A percentile compares a stretch with the other conserved stretches of the same genome.
These are phyloP conservation scores for Tetrahymena malaccensis DNA, from an alignment of 73 alveolate genomes.

Conservation along the genomic window DNA sequence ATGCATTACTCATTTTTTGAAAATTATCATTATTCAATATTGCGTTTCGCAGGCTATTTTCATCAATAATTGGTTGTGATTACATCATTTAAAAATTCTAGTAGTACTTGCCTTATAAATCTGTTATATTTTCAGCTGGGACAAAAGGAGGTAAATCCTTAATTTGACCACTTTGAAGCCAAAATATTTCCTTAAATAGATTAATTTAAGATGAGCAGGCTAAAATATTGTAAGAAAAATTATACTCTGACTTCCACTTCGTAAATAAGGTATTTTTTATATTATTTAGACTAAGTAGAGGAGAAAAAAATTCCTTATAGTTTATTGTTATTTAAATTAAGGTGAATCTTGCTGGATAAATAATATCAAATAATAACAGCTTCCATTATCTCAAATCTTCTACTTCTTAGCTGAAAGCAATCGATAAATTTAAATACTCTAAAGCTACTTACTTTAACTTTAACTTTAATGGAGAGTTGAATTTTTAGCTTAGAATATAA, in stretches of 20 bases:
- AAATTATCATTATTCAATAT: neutral
- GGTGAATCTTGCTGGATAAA: neutral
- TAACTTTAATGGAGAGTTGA: neutral
- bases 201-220: neutral
- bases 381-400: neutral
- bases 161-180: neutral
- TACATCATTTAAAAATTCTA: neutral
- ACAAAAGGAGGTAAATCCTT: neutral
- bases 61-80: neutral
- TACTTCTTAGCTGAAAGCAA: neutral
- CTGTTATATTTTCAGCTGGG: neutral
- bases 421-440: neutral
- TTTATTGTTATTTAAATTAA: neutral
- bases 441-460: neutral
- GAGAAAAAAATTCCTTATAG: neutral
- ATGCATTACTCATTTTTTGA: neutral
- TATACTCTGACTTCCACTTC: neutral
- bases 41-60: neutral
- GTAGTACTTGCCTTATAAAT: neutral
- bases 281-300: neutral
- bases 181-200: neutral
- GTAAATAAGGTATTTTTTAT: neutral
- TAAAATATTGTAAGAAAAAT: neutral
- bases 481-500: neutral
- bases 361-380: neutral